A percentile compares a stretch with the other conserved stretches of the same genome.
Conservation (phyloP, 2,329 filamentous ascomycete species). For the Tolypocladium amazonense region DNA sequence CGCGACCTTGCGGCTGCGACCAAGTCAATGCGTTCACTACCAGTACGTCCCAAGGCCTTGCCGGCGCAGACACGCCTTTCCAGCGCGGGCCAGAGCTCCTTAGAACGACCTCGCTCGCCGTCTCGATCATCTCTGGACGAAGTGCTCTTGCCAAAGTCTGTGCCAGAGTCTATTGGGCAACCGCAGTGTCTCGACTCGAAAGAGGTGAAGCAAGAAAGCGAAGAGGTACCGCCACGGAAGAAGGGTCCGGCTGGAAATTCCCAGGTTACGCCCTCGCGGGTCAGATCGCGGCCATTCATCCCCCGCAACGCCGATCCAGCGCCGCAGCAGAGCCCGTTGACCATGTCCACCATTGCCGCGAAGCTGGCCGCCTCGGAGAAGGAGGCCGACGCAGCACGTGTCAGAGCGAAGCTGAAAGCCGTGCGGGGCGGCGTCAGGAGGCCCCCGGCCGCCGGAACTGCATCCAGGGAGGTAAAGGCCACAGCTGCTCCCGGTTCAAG, state of each 20-base stretch:
- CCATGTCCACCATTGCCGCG: constrained; percentile 50
- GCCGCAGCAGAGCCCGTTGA: constrained; percentile 45
- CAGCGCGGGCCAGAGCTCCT: not conserved
- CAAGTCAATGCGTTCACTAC: constrained; percentile 18
- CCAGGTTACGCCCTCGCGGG: constrained; percentile 5
- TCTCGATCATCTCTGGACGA: constrained; percentile 22
- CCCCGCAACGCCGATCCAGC: constrained; percentile 5
- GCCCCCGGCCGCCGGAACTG: constrained; percentile 10
- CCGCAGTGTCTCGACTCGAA: not conserved
- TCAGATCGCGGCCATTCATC: constrained; percentile 20
- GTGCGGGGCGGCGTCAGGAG: constrained; percentile 21
- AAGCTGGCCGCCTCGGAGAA: constrained; percentile 54
- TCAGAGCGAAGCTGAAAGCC: constrained; percentile 51
- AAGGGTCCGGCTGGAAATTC: constrained; percentile 9
- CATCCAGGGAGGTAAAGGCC: not conserved
- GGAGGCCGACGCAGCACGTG: constrained; percentile 52
- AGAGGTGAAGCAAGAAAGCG: not conserved
- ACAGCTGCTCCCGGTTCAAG: not conserved
- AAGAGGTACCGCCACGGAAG: not conserved
- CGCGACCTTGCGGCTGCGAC: constrained; percentile 26
- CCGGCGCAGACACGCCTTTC: constrained; percentile 2
- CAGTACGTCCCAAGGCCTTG: constrained; percentile 2
- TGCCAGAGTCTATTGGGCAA: constrained; percentile 5
- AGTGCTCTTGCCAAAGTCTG: constrained; percentile 16
- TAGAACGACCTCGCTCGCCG: constrained; percentile 13